Evolutionary conservation across 2,329 filamentous ascomycete genomes (phyloP), one percentile per base, ranked within the genome.

Genomic region (Paecilomyces formosus): DNA sequence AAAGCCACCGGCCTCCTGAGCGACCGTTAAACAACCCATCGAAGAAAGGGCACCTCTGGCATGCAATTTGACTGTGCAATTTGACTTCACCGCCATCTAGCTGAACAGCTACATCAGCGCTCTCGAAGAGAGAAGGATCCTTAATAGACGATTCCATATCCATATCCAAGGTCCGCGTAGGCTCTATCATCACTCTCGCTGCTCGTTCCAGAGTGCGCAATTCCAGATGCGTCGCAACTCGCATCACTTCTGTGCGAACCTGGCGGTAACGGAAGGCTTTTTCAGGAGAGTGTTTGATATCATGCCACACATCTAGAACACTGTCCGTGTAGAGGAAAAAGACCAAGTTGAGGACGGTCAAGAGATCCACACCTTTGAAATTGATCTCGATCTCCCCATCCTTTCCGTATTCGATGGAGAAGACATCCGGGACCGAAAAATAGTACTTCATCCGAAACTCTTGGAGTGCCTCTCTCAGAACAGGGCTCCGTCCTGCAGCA

Each of bases 31-130:
- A 97, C 51, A 99, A 80, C 1, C 89, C 89, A 62, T 93, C 81
- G 63, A 99, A 99, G 80, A 97, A 99, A 0, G 91, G 92, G 66
- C 92, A 97, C 63, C 94, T 82, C 66, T 88, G 86, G 63, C 91
- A 92, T 35, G 97, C 72, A 3, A 97, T 74, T 3, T 86, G 81
- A 63, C 90, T 93, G 67, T 99, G 94, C 0, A 88, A 87, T 13
- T 79, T 77, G 33, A 92, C 76, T 57, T 81, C 77, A 28, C 87
- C 87, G n/a, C 84, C 83, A 22, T 87, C 88, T 11, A 97, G 80
- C 64, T 96, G 87, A 18, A 97, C 78, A 5, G 93, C 71, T 6
- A 91, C 82, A 72, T 99, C 92, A 2, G 86, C 88, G 67, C 90
- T 88, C 6, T 88, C 84, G 62, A 94, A 93, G 69, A 91, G 96